Evolutionary conservation across 2,329 filamentous ascomycete species (phyloP).

Genomic region (Emergomyces pasteurianus): DNA sequence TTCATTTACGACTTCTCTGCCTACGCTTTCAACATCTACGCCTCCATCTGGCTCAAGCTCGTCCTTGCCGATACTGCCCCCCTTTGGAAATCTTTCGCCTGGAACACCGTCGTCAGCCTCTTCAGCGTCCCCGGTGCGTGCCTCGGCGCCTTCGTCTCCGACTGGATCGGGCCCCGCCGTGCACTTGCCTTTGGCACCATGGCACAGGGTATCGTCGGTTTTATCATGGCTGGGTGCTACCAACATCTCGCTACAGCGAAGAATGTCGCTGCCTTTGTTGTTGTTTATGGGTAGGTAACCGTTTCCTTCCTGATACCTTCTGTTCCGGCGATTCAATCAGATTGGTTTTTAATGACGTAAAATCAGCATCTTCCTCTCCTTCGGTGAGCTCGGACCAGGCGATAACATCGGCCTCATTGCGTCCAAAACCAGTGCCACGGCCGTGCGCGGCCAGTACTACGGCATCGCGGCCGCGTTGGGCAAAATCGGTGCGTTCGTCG

Average conservation of each 20-base stretch:
- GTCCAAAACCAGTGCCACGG: constrained; percentile 77
- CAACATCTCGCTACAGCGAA: constrained; percentile 50
- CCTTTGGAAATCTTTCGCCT: constrained; percentile 70
- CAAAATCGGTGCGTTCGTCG: constrained; percentile 59
- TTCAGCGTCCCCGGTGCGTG: constrained; percentile 82
- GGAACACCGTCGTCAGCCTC: constrained; percentile 77
- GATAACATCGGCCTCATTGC: constrained; percentile 86
- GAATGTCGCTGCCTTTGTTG: constrained; percentile 63
- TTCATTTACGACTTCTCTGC: constrained; percentile 78
- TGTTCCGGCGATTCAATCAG: neutral
- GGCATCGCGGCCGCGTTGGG: constrained; percentile 37
- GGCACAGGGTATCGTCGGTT: constrained; percentile 66
- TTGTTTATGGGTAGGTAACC: constrained; percentile 52
- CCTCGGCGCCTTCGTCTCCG: constrained; percentile 62
- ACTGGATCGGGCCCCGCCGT: constrained; percentile 66
- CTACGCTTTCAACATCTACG: constrained; percentile 81
- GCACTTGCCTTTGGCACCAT: constrained; percentile 60
- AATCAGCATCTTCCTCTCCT: constrained; percentile 53
- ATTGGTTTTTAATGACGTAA: neutral
- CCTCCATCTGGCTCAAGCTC: constrained; percentile 43
- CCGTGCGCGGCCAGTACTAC: constrained; percentile 68
- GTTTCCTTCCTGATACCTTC: neutral
- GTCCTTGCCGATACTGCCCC: constrained; percentile 53
- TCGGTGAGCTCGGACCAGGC: constrained; percentile 74
- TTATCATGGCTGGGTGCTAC: constrained; percentile 79